phyloP scores from a whole-genome alignment of 2,329 filamentous ascomycete genomes.

The Dactylonectria estremocensis region DNA sequence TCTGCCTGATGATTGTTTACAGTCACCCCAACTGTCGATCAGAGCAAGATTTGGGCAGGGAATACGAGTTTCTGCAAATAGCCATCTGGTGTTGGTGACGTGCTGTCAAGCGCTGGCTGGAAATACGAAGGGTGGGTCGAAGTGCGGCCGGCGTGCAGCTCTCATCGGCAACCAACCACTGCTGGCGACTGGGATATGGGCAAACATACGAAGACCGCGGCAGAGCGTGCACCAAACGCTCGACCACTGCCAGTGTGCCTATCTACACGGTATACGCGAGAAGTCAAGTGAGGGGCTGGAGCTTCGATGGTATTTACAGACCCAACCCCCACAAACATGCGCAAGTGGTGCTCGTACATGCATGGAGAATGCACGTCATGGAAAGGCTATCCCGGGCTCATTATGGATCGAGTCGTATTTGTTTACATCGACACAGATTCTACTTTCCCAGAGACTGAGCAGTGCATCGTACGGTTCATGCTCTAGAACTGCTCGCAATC shows the following conservation, averaged over 20 bases:
- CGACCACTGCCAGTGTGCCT: background rate
- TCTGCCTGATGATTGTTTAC: background rate
- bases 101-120: slow-evolving; percentile 20
- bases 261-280: background rate
- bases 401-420: background rate
- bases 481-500: background rate
- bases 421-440: background rate
- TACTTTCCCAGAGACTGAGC: background rate
- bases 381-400: background rate
- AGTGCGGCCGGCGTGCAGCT: slow-evolving; percentile 5
- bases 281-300: background rate
- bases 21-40: background rate
- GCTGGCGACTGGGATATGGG: background rate
- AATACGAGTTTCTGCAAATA: slow-evolving; percentile 22
- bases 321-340: background rate
- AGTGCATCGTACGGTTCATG: too few relatives aligned
- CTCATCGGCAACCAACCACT: background rate
- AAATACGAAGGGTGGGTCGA: slow-evolving; percentile 17
- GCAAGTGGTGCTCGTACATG: slow-evolving; percentile 4
- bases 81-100: slow-evolving; percentile 11
- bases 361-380: background rate
- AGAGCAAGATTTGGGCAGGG: background rate
- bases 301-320: background rate
- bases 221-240: background rate
- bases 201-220: slow-evolving; percentile 7